phyloP scores from a whole-genome alignment of 179 eudicot species.

The Heliamphora pulchella region DNA sequence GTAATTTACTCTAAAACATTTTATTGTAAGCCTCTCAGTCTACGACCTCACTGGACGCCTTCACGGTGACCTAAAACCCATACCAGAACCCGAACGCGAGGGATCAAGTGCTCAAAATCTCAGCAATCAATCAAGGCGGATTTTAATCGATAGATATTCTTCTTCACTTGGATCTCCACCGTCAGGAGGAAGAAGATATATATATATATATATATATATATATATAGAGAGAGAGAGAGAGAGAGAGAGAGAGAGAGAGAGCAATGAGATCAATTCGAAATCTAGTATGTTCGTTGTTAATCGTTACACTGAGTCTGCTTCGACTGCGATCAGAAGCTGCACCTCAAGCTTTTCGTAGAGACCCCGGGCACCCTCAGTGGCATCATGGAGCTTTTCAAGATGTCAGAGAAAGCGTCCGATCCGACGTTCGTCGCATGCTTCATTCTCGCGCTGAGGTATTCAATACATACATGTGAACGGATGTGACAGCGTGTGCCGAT shows the following conservation, averaged over 20 bases:
- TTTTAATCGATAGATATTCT: too few species aligned
- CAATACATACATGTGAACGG: background rate
- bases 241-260: slow-evolving; percentile 8
- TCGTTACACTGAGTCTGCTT: slow-evolving; percentile 13
- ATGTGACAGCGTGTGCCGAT: background rate
- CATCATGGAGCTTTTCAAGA: slow-evolving; percentile 96
- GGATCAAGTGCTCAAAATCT: background rate
- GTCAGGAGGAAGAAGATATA: background rate
- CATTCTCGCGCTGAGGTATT: slow-evolving; percentile 90
- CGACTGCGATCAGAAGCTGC: slow-evolving; percentile 30
- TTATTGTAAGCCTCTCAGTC: too few species aligned
- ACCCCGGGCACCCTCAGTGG: slow-evolving; percentile 91
- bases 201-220: background rate
- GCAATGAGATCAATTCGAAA: slow-evolving; percentile 8
- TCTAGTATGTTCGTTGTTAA: background rate
- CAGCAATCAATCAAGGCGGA: slow-evolving; percentile 5
- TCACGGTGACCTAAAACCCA: background rate
- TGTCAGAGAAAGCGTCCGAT: slow-evolving; percentile 67
- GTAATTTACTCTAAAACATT: too few species aligned
- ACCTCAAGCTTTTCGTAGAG: slow-evolving; percentile 64
- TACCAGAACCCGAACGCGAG: background rate
- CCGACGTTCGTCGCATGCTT: slow-evolving; percentile 79
- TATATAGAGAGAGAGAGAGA: background rate
- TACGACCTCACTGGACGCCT: background rate
- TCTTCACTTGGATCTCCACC: background rate